phyloP scores from a whole-genome alignment of 352 stramenopile species.

The Phytophthora foliorum region DNA sequence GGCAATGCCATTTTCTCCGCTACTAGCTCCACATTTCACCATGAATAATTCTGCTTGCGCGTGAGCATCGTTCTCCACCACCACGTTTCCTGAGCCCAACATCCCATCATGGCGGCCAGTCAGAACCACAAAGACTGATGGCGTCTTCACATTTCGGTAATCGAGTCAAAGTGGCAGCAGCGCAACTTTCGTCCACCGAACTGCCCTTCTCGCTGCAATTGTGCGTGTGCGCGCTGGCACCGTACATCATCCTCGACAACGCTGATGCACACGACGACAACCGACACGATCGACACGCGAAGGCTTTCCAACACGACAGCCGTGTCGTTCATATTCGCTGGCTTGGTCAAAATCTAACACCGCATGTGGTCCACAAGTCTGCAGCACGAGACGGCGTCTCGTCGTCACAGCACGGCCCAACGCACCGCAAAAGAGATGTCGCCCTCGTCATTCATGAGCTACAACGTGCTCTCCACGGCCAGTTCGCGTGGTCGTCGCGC shows the following conservation, averaged over 20 bases:
- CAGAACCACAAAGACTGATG: no score
- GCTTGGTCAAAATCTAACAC: conserved; percentile 12
- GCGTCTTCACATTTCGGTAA: neutral
- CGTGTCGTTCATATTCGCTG: neutral
- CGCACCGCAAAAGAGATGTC: neutral
- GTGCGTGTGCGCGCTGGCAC: neutral
- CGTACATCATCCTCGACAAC: neutral
- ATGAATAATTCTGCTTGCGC: no score
- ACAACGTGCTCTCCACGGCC: neutral
- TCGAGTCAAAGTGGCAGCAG: neutral
- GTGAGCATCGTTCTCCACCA: no score
- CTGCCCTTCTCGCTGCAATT: no score
- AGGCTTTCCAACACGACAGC: neutral
- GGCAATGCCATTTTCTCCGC: no score
- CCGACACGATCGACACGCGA: neutral
- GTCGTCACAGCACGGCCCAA: neutral
- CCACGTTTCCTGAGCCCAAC: no score
- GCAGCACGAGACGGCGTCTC: conserved; percentile 1
- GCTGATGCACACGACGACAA: neutral
- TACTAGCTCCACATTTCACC: no score
- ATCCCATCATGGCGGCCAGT: no score
- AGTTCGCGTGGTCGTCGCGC: neutral
- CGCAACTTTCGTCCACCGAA: neutral
- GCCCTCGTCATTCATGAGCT: neutral
- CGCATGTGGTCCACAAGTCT: conserved; percentile 4